A percentile compares a stretch with the other conserved stretches of the same genome.
Evolutionary conservation across 345 rosid genomes (phyloP).

Genomic region (Populus euphratica): DNA sequence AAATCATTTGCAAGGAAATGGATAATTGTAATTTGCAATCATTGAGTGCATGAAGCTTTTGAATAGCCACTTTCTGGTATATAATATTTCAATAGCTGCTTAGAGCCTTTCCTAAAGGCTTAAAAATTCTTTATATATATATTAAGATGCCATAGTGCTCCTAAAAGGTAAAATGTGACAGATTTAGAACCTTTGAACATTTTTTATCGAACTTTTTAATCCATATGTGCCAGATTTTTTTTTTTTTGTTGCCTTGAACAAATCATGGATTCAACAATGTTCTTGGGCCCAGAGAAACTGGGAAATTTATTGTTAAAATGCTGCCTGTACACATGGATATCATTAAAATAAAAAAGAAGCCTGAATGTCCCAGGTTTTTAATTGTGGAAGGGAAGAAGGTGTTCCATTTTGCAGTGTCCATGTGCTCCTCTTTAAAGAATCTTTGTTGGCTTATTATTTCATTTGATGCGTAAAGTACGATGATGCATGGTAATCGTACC

Average conservation of each 20-base stretch:
- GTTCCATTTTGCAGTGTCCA: neutral
- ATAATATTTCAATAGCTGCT: neutral
- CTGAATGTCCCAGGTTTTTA: neutral
- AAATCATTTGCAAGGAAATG: neutral
- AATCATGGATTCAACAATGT: neutral
- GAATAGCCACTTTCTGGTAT: neutral
- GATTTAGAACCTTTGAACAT: neutral
- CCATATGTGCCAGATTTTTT: neutral
- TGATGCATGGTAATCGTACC: neutral
- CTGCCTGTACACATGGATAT: neutral
- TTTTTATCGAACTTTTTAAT: neutral
- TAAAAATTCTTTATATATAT: too few relatives aligned
- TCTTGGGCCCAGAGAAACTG: neutral
- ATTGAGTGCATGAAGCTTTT: neutral
- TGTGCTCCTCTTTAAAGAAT: neutral
- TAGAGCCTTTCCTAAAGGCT: neutral
- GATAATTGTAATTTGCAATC: neutral
- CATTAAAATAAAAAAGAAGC: neutral
- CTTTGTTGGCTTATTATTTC: neutral
- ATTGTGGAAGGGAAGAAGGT: neutral
- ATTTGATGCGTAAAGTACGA: neutral
- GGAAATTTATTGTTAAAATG: neutral
- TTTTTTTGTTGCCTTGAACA: neutral
- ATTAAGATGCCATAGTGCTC: neutral
- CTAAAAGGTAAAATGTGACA: neutral